A percentile compares a stretch with the other conserved stretches of the same genome.
These are phyloP conservation scores for Paraphysoderma sedebokerense DNA, from an alignment of 371 early-diverging fungal genomes.

Conservation along the genomic window DNA sequence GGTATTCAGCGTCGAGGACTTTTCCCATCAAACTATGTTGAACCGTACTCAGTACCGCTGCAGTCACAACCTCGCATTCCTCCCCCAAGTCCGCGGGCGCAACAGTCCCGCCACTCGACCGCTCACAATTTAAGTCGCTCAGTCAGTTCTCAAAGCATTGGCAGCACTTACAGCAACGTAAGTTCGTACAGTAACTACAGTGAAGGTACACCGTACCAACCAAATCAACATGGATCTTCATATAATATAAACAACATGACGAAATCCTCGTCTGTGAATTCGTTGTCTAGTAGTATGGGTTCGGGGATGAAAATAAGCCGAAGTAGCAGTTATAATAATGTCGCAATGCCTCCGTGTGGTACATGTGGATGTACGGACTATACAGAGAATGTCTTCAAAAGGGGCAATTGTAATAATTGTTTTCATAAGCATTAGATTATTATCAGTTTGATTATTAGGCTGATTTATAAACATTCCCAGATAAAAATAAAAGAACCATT, in stretches of 20 bases:
- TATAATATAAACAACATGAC: no score
- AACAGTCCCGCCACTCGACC: background rate
- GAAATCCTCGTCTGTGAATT: no score
- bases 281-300: no score
- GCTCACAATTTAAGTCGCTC: background rate
- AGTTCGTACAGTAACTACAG: background rate
- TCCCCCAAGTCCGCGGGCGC: background rate
- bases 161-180: background rate
- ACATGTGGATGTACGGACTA: constrained; percentile 48
- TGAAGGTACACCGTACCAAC: background rate
- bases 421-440: constrained; percentile 49
- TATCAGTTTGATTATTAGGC: no score
- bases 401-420: constrained; percentile 43
- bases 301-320: no score
- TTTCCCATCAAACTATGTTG: constrained; percentile 72
- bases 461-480: no score
- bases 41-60: constrained; percentile 2
- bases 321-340: no score
- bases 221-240: background rate
- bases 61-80: background rate
- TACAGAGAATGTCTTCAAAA: constrained; percentile 45
- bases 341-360: constrained; percentile 4
- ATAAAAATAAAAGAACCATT: no score
- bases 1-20: constrained; percentile 31
- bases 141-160: background rate